These are phyloP conservation scores for Euphorbia pulcherrima DNA, from an alignment of 345 rosid species.

Conservation along the genomic window DNA sequence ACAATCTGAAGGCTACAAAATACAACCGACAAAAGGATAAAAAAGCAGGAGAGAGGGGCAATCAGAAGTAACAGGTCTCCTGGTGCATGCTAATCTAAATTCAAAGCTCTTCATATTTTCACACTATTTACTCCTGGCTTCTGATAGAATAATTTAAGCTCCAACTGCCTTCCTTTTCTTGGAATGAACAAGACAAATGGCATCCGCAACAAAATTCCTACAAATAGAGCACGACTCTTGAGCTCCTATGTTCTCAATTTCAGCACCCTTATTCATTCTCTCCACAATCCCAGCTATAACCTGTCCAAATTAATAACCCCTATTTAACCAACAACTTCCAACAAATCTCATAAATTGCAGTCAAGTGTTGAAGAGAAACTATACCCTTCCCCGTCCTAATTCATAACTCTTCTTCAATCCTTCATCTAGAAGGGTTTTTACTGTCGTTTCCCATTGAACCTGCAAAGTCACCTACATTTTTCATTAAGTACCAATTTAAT, in stretches of 20 bases:
- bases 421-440: constrained; percentile 63
- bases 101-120: constrained; percentile 1
- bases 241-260: constrained; percentile 66
- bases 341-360: neutral
- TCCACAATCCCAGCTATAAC: constrained; percentile 95
- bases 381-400: constrained; percentile 97
- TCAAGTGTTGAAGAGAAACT: neutral
- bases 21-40: neutral
- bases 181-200: neutral
- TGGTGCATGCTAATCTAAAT: neutral
- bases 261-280: constrained; percentile 78
- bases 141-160: neutral
- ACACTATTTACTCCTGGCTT: neutral
- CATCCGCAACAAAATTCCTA: neutral
- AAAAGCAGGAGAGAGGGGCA: neutral
- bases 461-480: constrained; percentile 82
- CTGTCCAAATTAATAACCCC: constrained; percentile 34
- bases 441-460: constrained; percentile 98
- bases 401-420: constrained; percentile 82
- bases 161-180: neutral
- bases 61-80: neutral
- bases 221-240: constrained; percentile 21
- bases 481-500: neutral
- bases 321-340: constrained; percentile 3
- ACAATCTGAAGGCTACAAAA: neutral